These are phyloP conservation scores for Lycium ferocissimum DNA, from an alignment of 257 asterid genomes.

Conservation along the genomic window DNA sequence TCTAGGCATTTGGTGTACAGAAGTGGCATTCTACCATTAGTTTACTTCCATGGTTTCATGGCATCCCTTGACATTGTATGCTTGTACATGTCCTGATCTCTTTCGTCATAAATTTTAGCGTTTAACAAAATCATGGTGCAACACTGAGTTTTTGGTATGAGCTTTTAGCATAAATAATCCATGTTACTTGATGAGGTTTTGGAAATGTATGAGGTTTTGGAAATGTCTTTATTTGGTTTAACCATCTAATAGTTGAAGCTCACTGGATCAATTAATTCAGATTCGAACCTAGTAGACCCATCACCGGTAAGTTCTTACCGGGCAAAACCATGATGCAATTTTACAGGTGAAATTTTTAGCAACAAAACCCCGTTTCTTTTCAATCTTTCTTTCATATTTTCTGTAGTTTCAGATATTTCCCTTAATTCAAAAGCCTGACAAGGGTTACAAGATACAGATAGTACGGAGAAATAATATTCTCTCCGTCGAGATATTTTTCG, in stretches of 20 bases:
- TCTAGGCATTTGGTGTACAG: not conserved
- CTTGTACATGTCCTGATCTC: not conserved
- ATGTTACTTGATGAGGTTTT: not conserved
- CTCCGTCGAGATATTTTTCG: no score
- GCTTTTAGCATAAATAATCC: not conserved
- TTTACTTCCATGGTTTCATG: conserved; percentile 9
- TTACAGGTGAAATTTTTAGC: not conserved
- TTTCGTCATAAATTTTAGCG: not conserved
- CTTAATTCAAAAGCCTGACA: not conserved
- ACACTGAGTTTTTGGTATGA: not conserved
- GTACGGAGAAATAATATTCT: no score
- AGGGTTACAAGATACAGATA: no score
- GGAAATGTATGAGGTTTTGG: no score
- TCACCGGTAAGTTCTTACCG: not conserved
- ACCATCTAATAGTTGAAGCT: not conserved
- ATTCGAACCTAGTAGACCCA: not conserved
- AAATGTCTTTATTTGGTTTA: not conserved
- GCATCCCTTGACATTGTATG: not conserved
- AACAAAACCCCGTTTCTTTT: no score
- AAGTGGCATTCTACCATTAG: not conserved
- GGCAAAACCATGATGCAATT: no score
- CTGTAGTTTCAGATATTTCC: not conserved
- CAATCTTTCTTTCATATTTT: no score
- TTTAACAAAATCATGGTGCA: not conserved
- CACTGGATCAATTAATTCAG: not conserved